Conservation (phyloP, 306 rosid species). For the Vigna reflexopilosa region DNA sequence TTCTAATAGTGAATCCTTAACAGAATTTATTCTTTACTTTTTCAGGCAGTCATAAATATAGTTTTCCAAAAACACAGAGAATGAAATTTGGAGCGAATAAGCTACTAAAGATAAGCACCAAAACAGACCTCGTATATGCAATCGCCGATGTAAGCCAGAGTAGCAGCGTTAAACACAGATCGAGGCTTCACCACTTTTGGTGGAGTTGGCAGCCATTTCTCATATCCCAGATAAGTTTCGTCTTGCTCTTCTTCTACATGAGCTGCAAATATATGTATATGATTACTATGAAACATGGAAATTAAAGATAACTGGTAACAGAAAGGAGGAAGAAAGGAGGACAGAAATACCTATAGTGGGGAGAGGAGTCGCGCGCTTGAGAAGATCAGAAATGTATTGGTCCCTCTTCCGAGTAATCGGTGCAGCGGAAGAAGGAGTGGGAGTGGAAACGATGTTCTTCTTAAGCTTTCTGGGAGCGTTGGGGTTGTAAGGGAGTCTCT, state of each 20-base stretch:
- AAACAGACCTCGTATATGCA: constrained; percentile 82
- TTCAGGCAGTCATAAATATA: not conserved
- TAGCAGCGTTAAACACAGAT: constrained; percentile 74
- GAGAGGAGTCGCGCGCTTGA: constrained; percentile 59
- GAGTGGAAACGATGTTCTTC: constrained; percentile 45
- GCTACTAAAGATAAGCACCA: not conserved
- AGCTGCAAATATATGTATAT: not conserved
- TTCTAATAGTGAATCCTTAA: not conserved
- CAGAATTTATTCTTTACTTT: not conserved
- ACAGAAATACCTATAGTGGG: constrained; percentile 45
- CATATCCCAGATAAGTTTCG: constrained; percentile 74
- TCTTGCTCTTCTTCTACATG: constrained; percentile 30
- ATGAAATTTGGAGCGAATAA: not conserved
- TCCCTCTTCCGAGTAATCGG: constrained; percentile 35
- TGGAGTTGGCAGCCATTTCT: constrained; percentile 83
- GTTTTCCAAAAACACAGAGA: not conserved
- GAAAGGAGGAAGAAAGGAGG: not conserved
- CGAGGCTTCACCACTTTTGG: constrained; percentile 88
- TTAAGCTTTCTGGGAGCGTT: constrained; percentile 77
- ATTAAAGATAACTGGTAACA: not conserved
- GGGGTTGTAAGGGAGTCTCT: constrained; percentile 74
- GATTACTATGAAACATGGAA: not conserved
- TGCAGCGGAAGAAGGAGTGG: constrained; percentile 46
- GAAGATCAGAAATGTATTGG: constrained; percentile 61
- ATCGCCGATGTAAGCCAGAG: constrained; percentile 86